Percentiles rank a stretch among this genome's conserved stretches.
phyloP scores from a whole-genome alignment of 2,329 filamentous ascomycete genomes.

The Ceratocystis destructans region DNA sequence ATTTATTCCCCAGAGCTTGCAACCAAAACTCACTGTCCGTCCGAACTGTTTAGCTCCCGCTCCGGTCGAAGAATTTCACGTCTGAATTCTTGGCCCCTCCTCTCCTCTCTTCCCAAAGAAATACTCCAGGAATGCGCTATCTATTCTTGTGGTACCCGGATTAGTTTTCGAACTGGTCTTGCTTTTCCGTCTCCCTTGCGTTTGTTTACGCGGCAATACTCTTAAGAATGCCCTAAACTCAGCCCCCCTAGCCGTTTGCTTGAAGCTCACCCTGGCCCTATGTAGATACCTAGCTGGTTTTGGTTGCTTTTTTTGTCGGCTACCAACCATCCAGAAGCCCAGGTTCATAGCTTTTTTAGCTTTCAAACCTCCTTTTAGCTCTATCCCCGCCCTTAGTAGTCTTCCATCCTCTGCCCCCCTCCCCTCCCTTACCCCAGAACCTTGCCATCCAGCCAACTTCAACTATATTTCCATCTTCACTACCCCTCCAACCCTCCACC shows the following conservation, averaged over 20 bases:
- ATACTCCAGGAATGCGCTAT: not conserved
- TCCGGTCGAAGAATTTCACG: not conserved
- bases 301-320: slow-evolving; percentile 3
- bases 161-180: not conserved
- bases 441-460: not conserved
- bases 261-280: not conserved
- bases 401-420: not conserved
- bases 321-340: not conserved
- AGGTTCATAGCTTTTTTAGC: slow-evolving; percentile 5
- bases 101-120: not conserved
- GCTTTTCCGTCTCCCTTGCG: not conserved
- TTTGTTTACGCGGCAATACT: not conserved
- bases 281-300: not conserved
- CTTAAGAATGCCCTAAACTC: not conserved
- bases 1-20: not conserved
- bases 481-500: not conserved
- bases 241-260: not conserved
- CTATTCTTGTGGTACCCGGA: not conserved
- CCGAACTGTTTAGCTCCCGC: not conserved
- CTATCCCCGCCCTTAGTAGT: not conserved
- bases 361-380: slow-evolving; percentile 2
- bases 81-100: too few relatives aligned
- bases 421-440: not conserved
- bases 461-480: slow-evolving; percentile 2
- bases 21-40: not conserved